A percentile compares a stretch with the other conserved stretches of the same genome.
Conservation (phyloP, 2,329 filamentous ascomycete genomes). For the Claviceps pusilla region DNA sequence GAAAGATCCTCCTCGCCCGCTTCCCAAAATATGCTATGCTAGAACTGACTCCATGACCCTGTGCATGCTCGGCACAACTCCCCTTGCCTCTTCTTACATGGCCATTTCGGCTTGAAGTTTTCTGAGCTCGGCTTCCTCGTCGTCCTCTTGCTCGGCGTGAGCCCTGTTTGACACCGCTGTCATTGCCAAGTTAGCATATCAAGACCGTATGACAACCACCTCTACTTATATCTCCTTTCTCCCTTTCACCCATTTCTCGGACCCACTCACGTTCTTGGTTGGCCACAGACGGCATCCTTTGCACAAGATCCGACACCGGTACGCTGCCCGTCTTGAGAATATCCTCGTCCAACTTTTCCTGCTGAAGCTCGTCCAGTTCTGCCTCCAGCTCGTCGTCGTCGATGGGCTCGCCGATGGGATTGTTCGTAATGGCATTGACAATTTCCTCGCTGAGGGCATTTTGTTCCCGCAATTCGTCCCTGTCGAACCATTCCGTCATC, state of each 20-base stretch:
- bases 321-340: slow-evolving; percentile 83
- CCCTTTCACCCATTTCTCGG: not conserved
- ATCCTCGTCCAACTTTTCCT: slow-evolving; percentile 82
- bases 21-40: slow-evolving; percentile 6
- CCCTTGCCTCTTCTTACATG: slow-evolving; percentile 44
- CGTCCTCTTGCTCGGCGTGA: slow-evolving; percentile 57
- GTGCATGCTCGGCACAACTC: not conserved
- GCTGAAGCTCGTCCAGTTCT: slow-evolving; percentile 74
- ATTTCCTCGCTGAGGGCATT: slow-evolving; percentile 91
- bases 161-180: slow-evolving; percentile 20
- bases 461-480: slow-evolving; percentile 82
- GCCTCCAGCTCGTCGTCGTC: slow-evolving; percentile 80
- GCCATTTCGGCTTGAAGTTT: slow-evolving; percentile 96
- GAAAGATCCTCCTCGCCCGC: not conserved
- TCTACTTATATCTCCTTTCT: not conserved
- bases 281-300: slow-evolving; percentile 59
- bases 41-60: not conserved
- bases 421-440: slow-evolving; percentile 64
- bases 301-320: slow-evolving; percentile 64
- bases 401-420: slow-evolving; percentile 49
- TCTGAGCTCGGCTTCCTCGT: slow-evolving; percentile 87
- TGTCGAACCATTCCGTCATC: slow-evolving; percentile 21
- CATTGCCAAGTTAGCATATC: slow-evolving; percentile 3
- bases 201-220: not conserved
- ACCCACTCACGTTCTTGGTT: slow-evolving; percentile 57